phyloP scores from a whole-genome alignment of 805 yeast genomes.

The Yarrowia keelungensis region DNA sequence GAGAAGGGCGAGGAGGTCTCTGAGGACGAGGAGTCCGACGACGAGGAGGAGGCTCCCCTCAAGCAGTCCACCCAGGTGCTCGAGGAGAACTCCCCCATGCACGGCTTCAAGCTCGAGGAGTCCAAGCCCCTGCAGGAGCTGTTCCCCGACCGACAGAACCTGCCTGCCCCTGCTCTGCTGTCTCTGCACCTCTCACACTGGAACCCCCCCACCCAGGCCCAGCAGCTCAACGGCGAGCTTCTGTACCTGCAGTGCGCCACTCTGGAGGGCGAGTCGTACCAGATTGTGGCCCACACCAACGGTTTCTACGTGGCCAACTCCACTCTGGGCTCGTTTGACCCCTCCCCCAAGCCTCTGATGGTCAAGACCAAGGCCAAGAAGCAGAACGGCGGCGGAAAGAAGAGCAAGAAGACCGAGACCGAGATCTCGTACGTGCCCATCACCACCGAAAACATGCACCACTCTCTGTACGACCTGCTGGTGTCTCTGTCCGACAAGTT shows the following conservation, averaged over 20 bases:
- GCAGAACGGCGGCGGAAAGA: slow-evolving; percentile 45
- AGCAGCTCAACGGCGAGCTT: slow-evolving; percentile 74
- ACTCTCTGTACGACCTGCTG: slow-evolving; percentile 67
- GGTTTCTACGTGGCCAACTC: slow-evolving; percentile 84
- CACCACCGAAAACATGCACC: slow-evolving; percentile 44
- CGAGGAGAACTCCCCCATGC: slow-evolving; percentile 50
- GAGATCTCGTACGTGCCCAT: slow-evolving; percentile 16
- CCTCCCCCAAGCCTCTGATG: slow-evolving; percentile 54
- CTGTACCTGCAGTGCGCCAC: slow-evolving; percentile 77
- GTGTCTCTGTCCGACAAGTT: slow-evolving; percentile 71
- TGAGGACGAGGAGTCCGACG: slow-evolving; percentile 24
- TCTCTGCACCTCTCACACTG: slow-evolving; percentile 79
- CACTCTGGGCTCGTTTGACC: slow-evolving; percentile 72
- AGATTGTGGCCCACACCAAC: slow-evolving; percentile 75
- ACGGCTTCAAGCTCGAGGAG: slow-evolving; percentile 37
- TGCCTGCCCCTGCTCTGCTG: slow-evolving; percentile 51
- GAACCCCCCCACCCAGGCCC: slow-evolving; percentile 80
- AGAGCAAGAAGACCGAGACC: slow-evolving; percentile 47
- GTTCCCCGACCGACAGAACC: slow-evolving; percentile 42
- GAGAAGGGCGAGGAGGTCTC: slow-evolving; percentile 38
- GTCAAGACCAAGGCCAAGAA: slow-evolving; percentile 38
- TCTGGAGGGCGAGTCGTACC: slow-evolving; percentile 78
- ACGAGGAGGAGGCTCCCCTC: slow-evolving; percentile 40
- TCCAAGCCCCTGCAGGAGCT: slow-evolving; percentile 36
- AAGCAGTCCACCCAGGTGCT: slow-evolving; percentile 41